phyloP scores from a whole-genome alignment of 371 early-diverging fungal genomes.

The Mortierella sp. region DNA sequence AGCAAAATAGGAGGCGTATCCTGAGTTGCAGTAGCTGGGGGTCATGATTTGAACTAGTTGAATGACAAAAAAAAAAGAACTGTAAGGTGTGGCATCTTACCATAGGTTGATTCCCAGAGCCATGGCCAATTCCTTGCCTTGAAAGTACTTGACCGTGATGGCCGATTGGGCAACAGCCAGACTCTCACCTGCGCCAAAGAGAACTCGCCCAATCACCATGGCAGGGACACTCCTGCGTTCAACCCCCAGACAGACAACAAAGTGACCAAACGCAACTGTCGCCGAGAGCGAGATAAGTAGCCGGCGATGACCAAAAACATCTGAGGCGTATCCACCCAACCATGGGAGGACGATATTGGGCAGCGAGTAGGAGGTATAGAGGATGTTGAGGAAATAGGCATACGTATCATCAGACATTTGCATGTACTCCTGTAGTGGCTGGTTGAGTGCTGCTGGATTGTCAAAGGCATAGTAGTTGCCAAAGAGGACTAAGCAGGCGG shows the following conservation, averaged over 20 bases:
- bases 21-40: neutral
- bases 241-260: conserved; percentile 71
- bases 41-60: neutral
- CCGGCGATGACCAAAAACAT: conserved; percentile 58
- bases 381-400: conserved; percentile 58
- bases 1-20: neutral
- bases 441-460: conserved; percentile 74
- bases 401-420: conserved; percentile 49
- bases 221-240: conserved; percentile 45
- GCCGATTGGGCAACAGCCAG: conserved; percentile 64
- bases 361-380: conserved; percentile 74
- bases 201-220: conserved; percentile 64
- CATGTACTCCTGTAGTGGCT: conserved; percentile 59
- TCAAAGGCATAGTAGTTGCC: conserved; percentile 77
- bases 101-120: conserved; percentile 64
- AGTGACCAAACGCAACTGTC: conserved; percentile 73
- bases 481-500: conserved; percentile 65
- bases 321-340: conserved; percentile 67
- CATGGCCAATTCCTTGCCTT: conserved; percentile 64
- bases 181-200: conserved; percentile 73
- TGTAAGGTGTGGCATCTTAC: conserved; percentile 5
- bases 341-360: conserved; percentile 80
- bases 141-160: conserved; percentile 65
- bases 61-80: neutral
- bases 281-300: conserved; percentile 65